Evolutionary conservation across 2,329 filamentous ascomycete genomes (phyloP), one percentile per base, ranked within the genome.

Genomic region (Colletotrichum tanaceti): DNA sequence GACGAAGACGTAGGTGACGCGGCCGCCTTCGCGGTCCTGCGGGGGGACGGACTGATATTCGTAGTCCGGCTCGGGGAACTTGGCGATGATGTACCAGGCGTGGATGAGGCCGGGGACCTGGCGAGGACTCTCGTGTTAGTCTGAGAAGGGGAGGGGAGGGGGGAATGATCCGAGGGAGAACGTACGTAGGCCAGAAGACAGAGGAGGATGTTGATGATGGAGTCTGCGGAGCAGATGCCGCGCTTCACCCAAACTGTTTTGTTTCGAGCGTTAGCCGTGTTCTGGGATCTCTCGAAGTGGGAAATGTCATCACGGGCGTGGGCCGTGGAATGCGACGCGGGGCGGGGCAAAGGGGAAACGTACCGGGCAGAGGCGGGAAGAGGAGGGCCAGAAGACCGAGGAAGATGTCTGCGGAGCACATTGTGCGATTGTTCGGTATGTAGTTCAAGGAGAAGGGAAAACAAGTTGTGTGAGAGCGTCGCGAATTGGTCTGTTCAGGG

Each of bases 1-100:
- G 66, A 93, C 91, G 77, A 93, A 92, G 78, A 97, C 92, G 80
- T 96, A 95, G 46, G 90, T 91, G 63, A 95, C 89, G 70, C 85
- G 86, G 73, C 86, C 83, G 73, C 83, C 81, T 73, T 87, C 85
- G 74, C 77, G 73, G 74, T 88, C 86, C 61, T 89, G 87, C 5
- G 61, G 60, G 24, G 87, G 81, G 47, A 92, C 78, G 58, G 84
- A 81, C 73, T 93, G 88, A 80, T 96, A 94, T 71, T 91, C 88
- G 79, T 87, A 87, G 67, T 90, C 85, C 47, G 87, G 73, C 70
- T 98, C 95, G 67, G 96, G 96, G 79, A 91, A 93, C 77, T 93
- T 91, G 75, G 93, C 88, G 81, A 99, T 98, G 80, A 98, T 97
- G 86, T 98, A 99, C 95, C 96, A 98, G 71, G 94, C 89, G 83